Conservation (phyloP, 768 basidiomycete species). For the Suillus fuscotomentosus region DNA sequence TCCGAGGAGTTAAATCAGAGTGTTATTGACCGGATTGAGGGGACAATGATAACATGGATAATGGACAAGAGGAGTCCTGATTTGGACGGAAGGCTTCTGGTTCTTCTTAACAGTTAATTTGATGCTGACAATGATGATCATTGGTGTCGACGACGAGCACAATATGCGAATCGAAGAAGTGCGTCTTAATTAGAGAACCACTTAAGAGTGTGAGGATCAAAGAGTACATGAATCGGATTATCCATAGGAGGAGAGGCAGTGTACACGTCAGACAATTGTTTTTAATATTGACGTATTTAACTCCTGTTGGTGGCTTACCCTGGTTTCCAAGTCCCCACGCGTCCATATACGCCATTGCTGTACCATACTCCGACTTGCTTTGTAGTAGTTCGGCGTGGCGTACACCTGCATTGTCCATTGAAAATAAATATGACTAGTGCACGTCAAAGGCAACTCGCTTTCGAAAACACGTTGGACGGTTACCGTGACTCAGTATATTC, state of each 20-base stretch:
- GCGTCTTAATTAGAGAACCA: background rate
- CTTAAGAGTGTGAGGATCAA: background rate
- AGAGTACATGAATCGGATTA: background rate
- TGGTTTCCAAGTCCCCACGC: background rate
- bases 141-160: background rate
- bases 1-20: background rate
- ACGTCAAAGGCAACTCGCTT: background rate
- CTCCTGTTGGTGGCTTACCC: background rate
- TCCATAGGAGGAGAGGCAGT: background rate
- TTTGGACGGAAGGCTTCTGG: conserved; percentile 2
- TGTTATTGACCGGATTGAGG: background rate
- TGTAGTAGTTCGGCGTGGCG: background rate
- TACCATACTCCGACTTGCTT: background rate
- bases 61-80: background rate
- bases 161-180: background rate
- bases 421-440: background rate
- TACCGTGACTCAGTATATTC: background rate
- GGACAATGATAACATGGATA: background rate
- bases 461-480: background rate
- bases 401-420: background rate
- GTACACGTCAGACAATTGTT: background rate
- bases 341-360: background rate
- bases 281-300: background rate
- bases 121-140: background rate
- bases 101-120: conserved; percentile 1